A percentile compares a stretch with the other conserved stretches of the same genome.
These are phyloP conservation scores for Pontederia paniculata DNA, from an alignment of 176 grass and related monocot species.

Conservation along the genomic window DNA sequence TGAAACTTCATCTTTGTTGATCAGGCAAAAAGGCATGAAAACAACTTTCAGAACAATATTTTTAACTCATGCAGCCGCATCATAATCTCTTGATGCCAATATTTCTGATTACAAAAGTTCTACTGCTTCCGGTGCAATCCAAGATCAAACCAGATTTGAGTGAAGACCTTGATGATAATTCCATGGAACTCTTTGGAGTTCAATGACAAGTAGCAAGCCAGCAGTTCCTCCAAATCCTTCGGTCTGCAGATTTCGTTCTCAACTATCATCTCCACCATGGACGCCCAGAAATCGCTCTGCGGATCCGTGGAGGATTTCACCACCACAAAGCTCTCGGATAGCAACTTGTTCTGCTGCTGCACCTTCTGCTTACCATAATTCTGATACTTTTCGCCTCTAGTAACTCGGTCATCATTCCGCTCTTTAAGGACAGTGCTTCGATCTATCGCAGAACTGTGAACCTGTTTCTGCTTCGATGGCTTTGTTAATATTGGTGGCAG, in stretches of 20 bases:
- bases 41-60: too few relatives aligned
- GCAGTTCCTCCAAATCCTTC: constrained; percentile 46
- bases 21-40: too few relatives aligned
- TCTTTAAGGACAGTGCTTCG: neutral
- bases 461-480: neutral
- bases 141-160: constrained; percentile 32
- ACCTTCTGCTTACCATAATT: neutral
- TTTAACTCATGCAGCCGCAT: too few relatives aligned
- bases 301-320: constrained; percentile 40
- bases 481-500: constrained; percentile 59
- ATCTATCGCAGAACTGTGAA: neutral
- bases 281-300: constrained; percentile 49
- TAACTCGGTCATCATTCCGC: constrained; percentile 28
- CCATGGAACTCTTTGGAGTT: constrained; percentile 59
- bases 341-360: neutral
- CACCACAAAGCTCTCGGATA: constrained; percentile 16
- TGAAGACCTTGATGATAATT: constrained; percentile 64
- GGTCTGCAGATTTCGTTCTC: constrained; percentile 28
- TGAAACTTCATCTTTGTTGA: too few relatives aligned
- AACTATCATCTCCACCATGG: constrained; percentile 61
- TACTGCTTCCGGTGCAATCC: too few relatives aligned
- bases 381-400: constrained; percentile 26
- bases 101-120: too few relatives aligned
- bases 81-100: too few relatives aligned
- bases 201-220: constrained; percentile 51